Percentiles rank a stretch among this genome's conserved stretches.
Conservation (phyloP, 257 asterid genomes). For the Petunia axillaris region DNA sequence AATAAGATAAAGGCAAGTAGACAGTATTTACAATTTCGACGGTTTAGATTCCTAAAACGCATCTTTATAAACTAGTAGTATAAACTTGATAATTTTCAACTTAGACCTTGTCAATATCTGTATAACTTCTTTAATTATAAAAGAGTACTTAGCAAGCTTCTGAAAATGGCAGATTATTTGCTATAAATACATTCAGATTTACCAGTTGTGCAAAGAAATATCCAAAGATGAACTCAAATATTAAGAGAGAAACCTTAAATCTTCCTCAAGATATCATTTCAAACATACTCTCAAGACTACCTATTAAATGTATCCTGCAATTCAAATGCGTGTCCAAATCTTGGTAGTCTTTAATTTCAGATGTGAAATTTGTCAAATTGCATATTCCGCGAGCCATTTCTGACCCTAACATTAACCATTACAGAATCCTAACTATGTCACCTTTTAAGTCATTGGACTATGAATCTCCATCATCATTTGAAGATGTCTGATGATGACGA, state of each 20-base stretch:
- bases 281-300: conserved; percentile 2
- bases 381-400: neutral
- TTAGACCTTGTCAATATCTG: too few species aligned
- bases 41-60: too few species aligned
- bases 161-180: too few species aligned
- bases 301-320: neutral
- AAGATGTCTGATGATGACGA: neutral
- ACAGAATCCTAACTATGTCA: neutral
- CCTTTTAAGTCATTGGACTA: neutral
- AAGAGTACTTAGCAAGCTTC: too few species aligned
- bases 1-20: too few species aligned
- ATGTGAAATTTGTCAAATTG: neutral
- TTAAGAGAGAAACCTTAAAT: conserved; percentile 3
- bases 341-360: conserved; percentile 4
- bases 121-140: too few species aligned
- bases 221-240: neutral
- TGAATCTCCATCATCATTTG: neutral
- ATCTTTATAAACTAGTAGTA: too few species aligned
- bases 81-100: too few species aligned
- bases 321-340: neutral
- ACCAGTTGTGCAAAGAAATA: neutral
- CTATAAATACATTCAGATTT: too few species aligned
- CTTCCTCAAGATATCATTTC: conserved; percentile 13
- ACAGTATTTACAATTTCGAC: too few species aligned
- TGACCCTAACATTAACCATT: neutral